Percentiles rank a stretch among this genome's conserved stretches.
Evolutionary conservation across 495 filamentous ascomycete genomes (phyloP).

Genomic region (Aspergillus incahuasiensis): DNA sequence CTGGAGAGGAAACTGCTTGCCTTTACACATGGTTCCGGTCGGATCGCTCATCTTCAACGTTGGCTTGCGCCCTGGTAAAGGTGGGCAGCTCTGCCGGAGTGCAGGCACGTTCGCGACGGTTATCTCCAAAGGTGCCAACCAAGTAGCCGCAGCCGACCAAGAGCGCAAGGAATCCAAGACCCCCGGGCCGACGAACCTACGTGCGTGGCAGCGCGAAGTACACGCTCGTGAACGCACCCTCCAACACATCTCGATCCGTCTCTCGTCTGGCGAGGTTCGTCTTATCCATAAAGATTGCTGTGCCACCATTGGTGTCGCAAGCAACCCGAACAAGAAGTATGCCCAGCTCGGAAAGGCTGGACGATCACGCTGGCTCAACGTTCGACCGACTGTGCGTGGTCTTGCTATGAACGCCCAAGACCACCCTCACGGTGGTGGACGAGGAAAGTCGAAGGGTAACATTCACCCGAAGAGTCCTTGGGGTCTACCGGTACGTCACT

Average conservation of each 20-base stretch:
- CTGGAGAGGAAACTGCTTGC: slow-evolving; percentile 91
- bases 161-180: slow-evolving; percentile 22
- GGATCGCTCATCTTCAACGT: slow-evolving; percentile 89
- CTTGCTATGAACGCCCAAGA: slow-evolving; percentile 96
- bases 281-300: slow-evolving; percentile 86
- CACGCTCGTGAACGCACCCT: slow-evolving; percentile 51
- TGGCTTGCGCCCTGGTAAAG: slow-evolving; percentile 65
- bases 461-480: slow-evolving; percentile 89
- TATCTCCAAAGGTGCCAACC: slow-evolving; percentile 73
- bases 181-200: slow-evolving; percentile 21
- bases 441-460: slow-evolving; percentile 99
- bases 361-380: slow-evolving; percentile 84
- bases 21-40: slow-evolving; percentile 88
- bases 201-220: slow-evolving; percentile 33
- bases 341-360: slow-evolving; percentile 91
- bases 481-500: slow-evolving; percentile 79
- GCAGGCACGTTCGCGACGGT: slow-evolving; percentile 89
- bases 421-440: slow-evolving; percentile 96
- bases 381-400: slow-evolving; percentile 91
- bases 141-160: slow-evolving; percentile 26
- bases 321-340: slow-evolving; percentile 88
- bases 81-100: slow-evolving; percentile 86
- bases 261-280: slow-evolving; percentile 89
- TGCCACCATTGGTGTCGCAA: slow-evolving; percentile 87
- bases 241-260: slow-evolving; percentile 69